Conservation (phyloP, 306 rosid genomes). For the Vicia sativa region DNA sequence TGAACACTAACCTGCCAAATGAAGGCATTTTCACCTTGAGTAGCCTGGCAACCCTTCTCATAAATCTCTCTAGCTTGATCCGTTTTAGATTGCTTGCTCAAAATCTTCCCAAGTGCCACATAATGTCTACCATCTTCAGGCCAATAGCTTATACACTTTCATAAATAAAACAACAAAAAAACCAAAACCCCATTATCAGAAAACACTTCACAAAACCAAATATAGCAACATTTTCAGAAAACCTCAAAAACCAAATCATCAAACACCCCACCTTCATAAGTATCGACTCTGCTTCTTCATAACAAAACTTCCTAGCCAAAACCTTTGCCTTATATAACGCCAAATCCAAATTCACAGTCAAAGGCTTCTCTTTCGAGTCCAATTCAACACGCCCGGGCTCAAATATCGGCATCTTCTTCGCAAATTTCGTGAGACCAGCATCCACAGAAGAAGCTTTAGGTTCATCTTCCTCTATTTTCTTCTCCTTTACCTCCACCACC, state of each 20-base stretch:
- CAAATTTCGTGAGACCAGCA: constrained; percentile 56
- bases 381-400: constrained; percentile 65
- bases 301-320: constrained; percentile 55
- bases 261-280: constrained; percentile 63
- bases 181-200: constrained; percentile 12
- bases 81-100: constrained; percentile 71
- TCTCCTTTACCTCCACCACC: constrained; percentile 4
- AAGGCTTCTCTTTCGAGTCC: constrained; percentile 56
- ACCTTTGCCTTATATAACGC: constrained; percentile 76
- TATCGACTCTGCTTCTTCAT: constrained; percentile 61
- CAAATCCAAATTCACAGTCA: constrained; percentile 83
- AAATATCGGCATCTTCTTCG: constrained; percentile 82
- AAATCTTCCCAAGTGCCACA: constrained; percentile 76
- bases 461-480: constrained; percentile 30
- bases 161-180: constrained; percentile 21
- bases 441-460: constrained; percentile 48
- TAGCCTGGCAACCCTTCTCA: constrained; percentile 94
- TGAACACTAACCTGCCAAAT: constrained; percentile 83
- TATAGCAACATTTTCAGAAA: not conserved
- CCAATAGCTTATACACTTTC: constrained; percentile 74
- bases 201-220: constrained; percentile 22
- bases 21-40: constrained; percentile 91
- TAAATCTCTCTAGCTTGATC: constrained; percentile 79
- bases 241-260: not conserved
- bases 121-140: constrained; percentile 93